Evolutionary conservation across 257 asterid genomes (phyloP).

Genomic region (Fraxinus quadrangulata): DNA sequence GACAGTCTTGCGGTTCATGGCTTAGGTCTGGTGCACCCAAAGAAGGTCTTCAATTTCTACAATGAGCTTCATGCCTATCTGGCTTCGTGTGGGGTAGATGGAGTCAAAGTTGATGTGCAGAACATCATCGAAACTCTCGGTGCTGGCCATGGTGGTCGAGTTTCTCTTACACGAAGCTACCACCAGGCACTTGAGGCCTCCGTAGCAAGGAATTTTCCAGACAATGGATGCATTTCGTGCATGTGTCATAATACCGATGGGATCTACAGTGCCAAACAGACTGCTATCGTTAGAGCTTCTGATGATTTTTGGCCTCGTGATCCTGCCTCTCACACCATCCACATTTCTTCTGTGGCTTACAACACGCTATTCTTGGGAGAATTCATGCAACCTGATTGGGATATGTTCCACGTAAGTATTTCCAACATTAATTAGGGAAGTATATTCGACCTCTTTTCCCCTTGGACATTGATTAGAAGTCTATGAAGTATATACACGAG

Average conservation of each 20-base stretch:
- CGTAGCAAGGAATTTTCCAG: slow-evolving; percentile 48
- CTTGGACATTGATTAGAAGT: neutral
- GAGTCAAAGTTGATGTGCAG: slow-evolving; percentile 61
- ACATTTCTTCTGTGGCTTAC: slow-evolving; percentile 84
- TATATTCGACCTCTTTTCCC: neutral
- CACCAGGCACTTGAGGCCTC: slow-evolving; percentile 56
- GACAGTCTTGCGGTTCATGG: slow-evolving; percentile 96
- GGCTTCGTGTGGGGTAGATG: slow-evolving; percentile 59
- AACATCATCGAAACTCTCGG: slow-evolving; percentile 95
- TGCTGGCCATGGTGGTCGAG: slow-evolving; percentile 85
- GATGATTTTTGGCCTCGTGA: slow-evolving; percentile 56
- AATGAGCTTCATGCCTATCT: slow-evolving; percentile 57
- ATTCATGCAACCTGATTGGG: slow-evolving; percentile 97
- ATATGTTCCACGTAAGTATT: slow-evolving; percentile 87
- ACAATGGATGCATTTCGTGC: slow-evolving; percentile 58
- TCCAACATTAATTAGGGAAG: neutral
- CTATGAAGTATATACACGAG: slow-evolving; percentile 5
- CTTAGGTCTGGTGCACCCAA: slow-evolving; percentile 90
- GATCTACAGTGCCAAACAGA: slow-evolving; percentile 53
- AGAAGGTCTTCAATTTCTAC: slow-evolving; percentile 79
- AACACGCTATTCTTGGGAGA: slow-evolving; percentile 85
- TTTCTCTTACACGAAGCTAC: slow-evolving; percentile 46
- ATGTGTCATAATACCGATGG: slow-evolving; percentile 60
- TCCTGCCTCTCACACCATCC: slow-evolving; percentile 77
- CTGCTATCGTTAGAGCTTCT: slow-evolving; percentile 51